These are phyloP conservation scores for Podila clonocystis DNA, from an alignment of 192 early-diverging fungal genomes.

Conservation along the genomic window DNA sequence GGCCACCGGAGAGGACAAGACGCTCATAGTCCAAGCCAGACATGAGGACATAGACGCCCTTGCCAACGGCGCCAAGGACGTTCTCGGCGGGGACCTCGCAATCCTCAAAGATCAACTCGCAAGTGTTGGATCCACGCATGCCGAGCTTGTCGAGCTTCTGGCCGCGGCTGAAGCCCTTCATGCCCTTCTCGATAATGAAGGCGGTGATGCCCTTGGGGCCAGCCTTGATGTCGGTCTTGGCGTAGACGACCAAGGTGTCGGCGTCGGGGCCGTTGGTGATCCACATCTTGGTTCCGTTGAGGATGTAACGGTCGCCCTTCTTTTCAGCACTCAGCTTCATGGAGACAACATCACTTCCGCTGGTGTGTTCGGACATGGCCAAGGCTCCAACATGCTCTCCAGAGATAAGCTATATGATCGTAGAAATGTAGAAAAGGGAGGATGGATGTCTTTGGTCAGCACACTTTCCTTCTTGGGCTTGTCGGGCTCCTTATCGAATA, in stretches of 20 bases:
- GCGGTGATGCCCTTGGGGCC: slow-evolving; percentile 92
- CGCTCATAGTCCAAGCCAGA: slow-evolving; percentile 93
- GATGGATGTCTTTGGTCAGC: background rate
- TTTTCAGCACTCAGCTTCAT: slow-evolving; percentile 88
- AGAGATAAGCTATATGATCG: slow-evolving; percentile 68
- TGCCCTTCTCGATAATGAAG: slow-evolving; percentile 91
- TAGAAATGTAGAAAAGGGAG: background rate
- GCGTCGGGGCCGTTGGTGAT: slow-evolving; percentile 97
- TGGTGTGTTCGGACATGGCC: slow-evolving; percentile 93
- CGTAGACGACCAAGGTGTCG: slow-evolving; percentile 90
- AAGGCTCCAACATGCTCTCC: slow-evolving; percentile 92
- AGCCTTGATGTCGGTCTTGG: slow-evolving; percentile 84
- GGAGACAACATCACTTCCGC: slow-evolving; percentile 93
- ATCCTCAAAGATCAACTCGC: slow-evolving; percentile 94
- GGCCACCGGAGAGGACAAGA: slow-evolving; percentile 89
- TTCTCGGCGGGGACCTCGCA: slow-evolving; percentile 92
- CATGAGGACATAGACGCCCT: slow-evolving; percentile 97
- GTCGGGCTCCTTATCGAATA: no score
- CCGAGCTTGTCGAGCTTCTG: slow-evolving; percentile 96
- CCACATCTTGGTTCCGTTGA: slow-evolving; percentile 96
- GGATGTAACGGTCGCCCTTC: slow-evolving; percentile 83
- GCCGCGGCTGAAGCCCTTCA: slow-evolving; percentile 85
- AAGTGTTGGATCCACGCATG: slow-evolving; percentile 97
- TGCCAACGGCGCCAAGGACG: slow-evolving; percentile 82
- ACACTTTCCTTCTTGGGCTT: background rate